Evolutionary conservation across 2,329 filamentous ascomycete species (phyloP).

Genomic region (Xylariaceae sp.): DNA sequence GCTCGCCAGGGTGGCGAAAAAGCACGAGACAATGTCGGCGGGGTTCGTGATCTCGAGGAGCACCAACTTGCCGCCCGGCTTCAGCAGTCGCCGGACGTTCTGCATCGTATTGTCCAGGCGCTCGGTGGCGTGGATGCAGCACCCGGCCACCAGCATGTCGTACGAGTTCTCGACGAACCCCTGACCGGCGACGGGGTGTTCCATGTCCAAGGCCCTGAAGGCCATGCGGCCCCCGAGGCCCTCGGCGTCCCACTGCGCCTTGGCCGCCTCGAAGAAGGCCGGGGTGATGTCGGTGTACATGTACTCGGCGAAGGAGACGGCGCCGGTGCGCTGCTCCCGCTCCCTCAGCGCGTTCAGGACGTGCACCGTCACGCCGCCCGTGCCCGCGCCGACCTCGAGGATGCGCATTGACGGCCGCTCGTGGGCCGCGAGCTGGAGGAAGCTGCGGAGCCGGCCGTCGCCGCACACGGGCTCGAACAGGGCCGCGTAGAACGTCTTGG

Average conservation of each 20-base stretch:
- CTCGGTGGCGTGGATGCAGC: constrained; percentile 5
- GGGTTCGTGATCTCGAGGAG: constrained; percentile 10
- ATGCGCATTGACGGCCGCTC: constrained; percentile 1
- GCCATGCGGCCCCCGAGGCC: constrained; percentile 2
- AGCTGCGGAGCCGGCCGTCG: neutral
- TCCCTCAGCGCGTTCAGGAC: neutral
- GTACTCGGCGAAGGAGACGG: constrained; percentile 2
- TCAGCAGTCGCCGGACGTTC: constrained; percentile 1
- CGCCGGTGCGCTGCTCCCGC: neutral
- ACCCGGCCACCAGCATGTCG: constrained; percentile 8
- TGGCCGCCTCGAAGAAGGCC: constrained; percentile 7
- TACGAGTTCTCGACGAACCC: constrained; percentile 6
- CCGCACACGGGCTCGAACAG: neutral
- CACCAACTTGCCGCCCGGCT: constrained; percentile 9
- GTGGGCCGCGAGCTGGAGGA: constrained; percentile 1
- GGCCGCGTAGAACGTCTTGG: neutral
- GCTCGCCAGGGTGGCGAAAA: constrained; percentile 13
- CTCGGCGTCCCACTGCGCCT: constrained; percentile 3
- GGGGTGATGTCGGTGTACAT: constrained; percentile 9
- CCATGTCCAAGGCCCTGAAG: constrained; percentile 7
- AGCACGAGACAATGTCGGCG: constrained; percentile 15
- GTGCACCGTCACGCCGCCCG: neutral
- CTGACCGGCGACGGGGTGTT: constrained; percentile 5
- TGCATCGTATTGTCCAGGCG: constrained; percentile 1
- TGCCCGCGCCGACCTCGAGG: constrained; percentile 2